Conservation (phyloP, 1,284 basidiomycete genomes). For the Meripilus lineatus region DNA sequence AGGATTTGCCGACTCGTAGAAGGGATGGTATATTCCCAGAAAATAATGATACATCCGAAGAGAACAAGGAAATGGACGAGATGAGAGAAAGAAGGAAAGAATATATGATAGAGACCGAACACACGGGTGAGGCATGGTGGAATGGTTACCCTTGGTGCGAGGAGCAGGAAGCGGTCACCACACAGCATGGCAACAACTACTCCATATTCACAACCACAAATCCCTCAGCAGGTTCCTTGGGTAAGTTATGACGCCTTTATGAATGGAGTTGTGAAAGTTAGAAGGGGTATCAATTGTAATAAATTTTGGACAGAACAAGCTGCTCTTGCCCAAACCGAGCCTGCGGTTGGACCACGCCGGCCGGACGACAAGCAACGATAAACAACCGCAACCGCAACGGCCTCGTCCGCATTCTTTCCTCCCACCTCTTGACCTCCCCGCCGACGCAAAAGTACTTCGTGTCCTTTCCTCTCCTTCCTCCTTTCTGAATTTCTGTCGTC, state of each 20-base stretch:
- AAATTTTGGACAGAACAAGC: slow-evolving; percentile 12
- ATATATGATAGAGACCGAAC: neutral
- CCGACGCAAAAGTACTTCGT: slow-evolving; percentile 28
- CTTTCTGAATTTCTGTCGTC: slow-evolving; percentile 14
- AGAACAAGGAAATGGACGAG: no score
- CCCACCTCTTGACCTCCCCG: slow-evolving; percentile 21
- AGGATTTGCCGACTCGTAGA: no score
- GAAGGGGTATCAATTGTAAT: neutral
- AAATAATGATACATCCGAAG: no score
- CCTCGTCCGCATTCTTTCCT: slow-evolving; percentile 11
- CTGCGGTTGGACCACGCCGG: slow-evolving; percentile 9
- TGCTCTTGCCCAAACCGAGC: slow-evolving; percentile 15
- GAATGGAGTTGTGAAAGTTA: neutral
- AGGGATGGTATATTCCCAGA: no score
- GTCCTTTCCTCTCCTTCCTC: slow-evolving; percentile 17
- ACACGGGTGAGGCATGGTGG: neutral
- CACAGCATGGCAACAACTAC: neutral
- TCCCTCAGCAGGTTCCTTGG: slow-evolving; percentile 6
- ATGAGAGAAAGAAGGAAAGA: no score
- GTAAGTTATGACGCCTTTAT: slow-evolving; percentile 1
- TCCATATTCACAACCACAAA: neutral
- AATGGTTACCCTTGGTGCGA: no score
- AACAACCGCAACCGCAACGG: slow-evolving; percentile 18
- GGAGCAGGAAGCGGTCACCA: no score
- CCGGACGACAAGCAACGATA: slow-evolving; percentile 17